phyloP scores from a whole-genome alignment of 106 monocot genomes.

The Hemerocallis citrina region DNA sequence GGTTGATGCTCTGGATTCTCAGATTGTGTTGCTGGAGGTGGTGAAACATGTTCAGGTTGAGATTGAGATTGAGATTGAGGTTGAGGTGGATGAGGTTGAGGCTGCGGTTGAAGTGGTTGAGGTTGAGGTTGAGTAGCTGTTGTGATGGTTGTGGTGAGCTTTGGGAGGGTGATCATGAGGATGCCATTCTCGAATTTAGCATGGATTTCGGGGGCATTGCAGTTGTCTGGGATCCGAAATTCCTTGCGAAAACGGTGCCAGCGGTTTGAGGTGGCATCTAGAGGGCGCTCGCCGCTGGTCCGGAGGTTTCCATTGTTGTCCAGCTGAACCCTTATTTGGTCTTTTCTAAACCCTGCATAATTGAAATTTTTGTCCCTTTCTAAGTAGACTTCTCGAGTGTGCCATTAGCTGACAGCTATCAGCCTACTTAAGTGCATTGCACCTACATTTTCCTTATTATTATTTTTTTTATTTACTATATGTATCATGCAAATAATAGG shows the following conservation, averaged over 20 bases:
- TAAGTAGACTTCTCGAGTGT: neutral
- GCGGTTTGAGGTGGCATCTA: constrained; percentile 5
- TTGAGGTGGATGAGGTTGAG: no score
- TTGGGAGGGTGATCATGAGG: constrained; percentile 13
- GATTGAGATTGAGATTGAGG: neutral
- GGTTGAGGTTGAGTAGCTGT: no score
- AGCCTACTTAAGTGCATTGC: neutral
- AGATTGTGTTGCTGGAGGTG: neutral
- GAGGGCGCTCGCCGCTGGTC: constrained; percentile 21
- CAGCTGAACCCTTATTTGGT: constrained; percentile 16
- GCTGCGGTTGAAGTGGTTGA: no score
- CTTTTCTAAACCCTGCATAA: constrained; percentile 26
- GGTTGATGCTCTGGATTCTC: neutral
- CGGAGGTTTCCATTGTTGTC: constrained; percentile 19
- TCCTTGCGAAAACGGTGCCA: constrained; percentile 35
- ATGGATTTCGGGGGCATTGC: constrained; percentile 11
- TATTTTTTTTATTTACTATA: neutral
- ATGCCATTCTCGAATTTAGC: constrained; percentile 33
- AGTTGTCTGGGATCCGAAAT: constrained; percentile 10
- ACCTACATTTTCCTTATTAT: neutral
- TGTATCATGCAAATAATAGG: neutral
- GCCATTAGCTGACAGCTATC: neutral
- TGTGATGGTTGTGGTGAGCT: neutral
- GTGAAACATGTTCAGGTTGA: neutral
- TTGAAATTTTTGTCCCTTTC: no score